A percentile compares a stretch with the other conserved stretches of the same genome.
These are phyloP conservation scores for Rhynchosporium graminicola DNA, from an alignment of 2,329 filamentous ascomycete species.

Conservation along the genomic window DNA sequence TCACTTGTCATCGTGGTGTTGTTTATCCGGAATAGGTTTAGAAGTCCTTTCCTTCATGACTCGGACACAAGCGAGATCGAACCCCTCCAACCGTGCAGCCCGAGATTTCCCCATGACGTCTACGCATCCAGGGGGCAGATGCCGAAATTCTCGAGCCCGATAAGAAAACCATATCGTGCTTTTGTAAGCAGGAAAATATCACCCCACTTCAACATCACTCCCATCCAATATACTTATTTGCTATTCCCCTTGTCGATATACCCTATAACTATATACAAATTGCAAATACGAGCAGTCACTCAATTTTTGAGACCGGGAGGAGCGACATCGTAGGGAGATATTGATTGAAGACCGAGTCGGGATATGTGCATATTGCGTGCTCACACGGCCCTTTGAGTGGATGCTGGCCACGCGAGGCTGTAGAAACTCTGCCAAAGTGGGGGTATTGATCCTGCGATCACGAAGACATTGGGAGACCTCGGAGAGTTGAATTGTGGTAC, in stretches of 20 bases:
- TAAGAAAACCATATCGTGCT: too few species aligned
- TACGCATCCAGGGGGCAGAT: too few species aligned
- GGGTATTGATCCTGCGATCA: slow-evolving; percentile 14
- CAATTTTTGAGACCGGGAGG: too few species aligned
- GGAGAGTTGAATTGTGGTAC: neutral
- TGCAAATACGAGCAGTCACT: neutral
- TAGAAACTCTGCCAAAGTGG: slow-evolving; percentile 25
- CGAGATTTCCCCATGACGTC: too few species aligned
- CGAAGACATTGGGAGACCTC: neutral
- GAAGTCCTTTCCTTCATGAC: too few species aligned
- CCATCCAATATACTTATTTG: neutral
- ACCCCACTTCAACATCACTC: slow-evolving; percentile 2
- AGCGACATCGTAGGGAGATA: neutral
- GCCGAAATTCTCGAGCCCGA: too few species aligned
- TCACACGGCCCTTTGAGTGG: slow-evolving; percentile 18
- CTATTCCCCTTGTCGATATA: neutral
- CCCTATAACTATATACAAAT: neutral
- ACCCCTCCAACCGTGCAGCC: too few species aligned
- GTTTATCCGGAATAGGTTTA: too few species aligned
- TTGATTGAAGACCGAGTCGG: neutral
- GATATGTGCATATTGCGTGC: slow-evolving; percentile 30
- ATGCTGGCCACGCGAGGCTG: slow-evolving; percentile 17
- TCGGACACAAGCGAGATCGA: too few species aligned
- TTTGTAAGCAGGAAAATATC: slow-evolving; percentile 1
- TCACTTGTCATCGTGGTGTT: too few species aligned